Base-by-base conservation (phyloP, 352 stramenopile species). In the Globisporangium parvum region DNA sequence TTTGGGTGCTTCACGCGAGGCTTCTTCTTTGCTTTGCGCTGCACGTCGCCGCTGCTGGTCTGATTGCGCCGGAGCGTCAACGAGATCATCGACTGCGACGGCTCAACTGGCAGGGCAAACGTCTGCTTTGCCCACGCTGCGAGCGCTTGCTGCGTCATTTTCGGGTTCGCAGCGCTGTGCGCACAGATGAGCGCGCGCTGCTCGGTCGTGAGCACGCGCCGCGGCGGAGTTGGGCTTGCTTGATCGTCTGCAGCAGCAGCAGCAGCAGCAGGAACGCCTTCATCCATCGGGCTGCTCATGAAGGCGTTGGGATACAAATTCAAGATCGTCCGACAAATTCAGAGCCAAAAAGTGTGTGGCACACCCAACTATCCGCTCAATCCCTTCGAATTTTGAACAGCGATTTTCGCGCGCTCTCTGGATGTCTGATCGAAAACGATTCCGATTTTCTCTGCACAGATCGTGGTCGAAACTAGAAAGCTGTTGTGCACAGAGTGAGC, bases 111-210 rank as follows among this genome's bases (percentile, higher is more conserved):
- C 28, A 93, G 70, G 9, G 52, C 48, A 59, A 93, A 93, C 56
- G 79, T 70, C 28, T 84, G 69, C 57, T 81, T 83, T 14, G 82
- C 80, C 80, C 80, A 93, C 37, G 82, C 68, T 51, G 76, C 80
- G 48, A 93, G 65, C 60, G 88, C 73, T 60, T 76, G 71, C 67
- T 93, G 82, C 54, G 82, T 87, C 6, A 65, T 69, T 62, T 81
- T 91, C 47, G 82, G 80, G 60, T 86, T 75, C 61, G 77, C 77
- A 74, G 75, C 54, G 73, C 69, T 54, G 31, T 89, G 78, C 41
- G 88, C 62, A 53, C 82, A 93, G 63, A 93, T 91, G 35, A 81
- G 60, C 0, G 76, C 78, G 68, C 88, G 89, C 69, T 93, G 82
- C 59, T 88, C 77, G 61, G 88, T 75, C 59, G 82, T 91, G 39